A percentile compares a stretch with the other conserved stretches of the same genome.
Conservation (phyloP, 2,329 filamentous ascomycete species). For the Cryphonectria parasitica region DNA sequence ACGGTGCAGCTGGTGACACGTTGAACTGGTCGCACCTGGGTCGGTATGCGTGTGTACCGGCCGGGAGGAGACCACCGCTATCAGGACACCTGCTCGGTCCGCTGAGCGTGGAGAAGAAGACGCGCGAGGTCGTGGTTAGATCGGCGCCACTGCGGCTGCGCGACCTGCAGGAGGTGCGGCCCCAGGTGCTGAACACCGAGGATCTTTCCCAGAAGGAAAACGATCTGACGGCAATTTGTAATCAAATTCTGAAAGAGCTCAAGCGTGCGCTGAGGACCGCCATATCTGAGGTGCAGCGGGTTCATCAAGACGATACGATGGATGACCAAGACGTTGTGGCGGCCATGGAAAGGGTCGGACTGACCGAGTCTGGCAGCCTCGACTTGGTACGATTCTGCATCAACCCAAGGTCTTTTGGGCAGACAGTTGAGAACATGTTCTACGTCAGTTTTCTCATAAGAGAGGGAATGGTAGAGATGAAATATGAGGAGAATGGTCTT, state of each 20-base stretch:
- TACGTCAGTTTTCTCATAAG: slow-evolving; percentile 93
- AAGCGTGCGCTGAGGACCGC: slow-evolving; percentile 50
- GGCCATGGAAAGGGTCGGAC: slow-evolving; percentile 67
- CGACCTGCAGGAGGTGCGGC: slow-evolving; percentile 71
- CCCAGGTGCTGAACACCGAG: slow-evolving; percentile 74
- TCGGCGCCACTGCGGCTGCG: slow-evolving; percentile 71
- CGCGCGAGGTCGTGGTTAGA: slow-evolving; percentile 71
- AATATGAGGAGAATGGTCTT: slow-evolving; percentile 71
- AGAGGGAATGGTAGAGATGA: slow-evolving; percentile 79
- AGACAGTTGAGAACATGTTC: slow-evolving; percentile 96
- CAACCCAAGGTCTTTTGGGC: slow-evolving; percentile 87
- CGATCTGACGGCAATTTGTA: slow-evolving; percentile 78
- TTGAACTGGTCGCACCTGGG: slow-evolving; percentile 89
- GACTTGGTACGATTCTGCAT: slow-evolving; percentile 85
- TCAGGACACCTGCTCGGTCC: slow-evolving; percentile 87
- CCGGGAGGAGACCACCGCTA: slow-evolving; percentile 74
- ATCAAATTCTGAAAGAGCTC: slow-evolving; percentile 71
- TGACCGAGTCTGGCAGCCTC: slow-evolving; percentile 72
- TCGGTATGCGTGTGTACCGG: slow-evolving; percentile 72
- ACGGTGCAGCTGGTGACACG: slow-evolving; percentile 72
- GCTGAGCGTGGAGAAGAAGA: slow-evolving; percentile 84
- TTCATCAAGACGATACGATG: slow-evolving; percentile 49
- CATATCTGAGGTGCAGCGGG: slow-evolving; percentile 50
- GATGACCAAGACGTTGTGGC: slow-evolving; percentile 50
- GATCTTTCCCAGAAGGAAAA: slow-evolving; percentile 78